Evolutionary conservation across 2,329 filamentous ascomycete genomes (phyloP).

Genomic region (Colletotrichum siamense): DNA sequence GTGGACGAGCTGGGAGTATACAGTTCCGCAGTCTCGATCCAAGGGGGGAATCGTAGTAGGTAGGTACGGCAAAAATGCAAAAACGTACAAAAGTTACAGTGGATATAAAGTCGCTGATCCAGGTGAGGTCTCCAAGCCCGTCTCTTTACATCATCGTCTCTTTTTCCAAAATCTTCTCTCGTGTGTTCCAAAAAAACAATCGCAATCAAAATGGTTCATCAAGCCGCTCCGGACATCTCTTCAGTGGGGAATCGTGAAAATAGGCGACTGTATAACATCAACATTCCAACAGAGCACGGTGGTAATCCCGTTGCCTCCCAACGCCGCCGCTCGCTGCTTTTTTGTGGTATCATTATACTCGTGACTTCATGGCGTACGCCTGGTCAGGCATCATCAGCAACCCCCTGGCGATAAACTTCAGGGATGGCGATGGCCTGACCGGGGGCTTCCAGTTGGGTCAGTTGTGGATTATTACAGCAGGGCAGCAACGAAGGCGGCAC

Average conservation of each 20-base stretch:
- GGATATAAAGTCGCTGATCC: slow-evolving; percentile 17
- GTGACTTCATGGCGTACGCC: slow-evolving; percentile 19
- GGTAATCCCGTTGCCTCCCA: not conserved
- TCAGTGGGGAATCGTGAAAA: slow-evolving; percentile 19
- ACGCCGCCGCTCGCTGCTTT: not conserved
- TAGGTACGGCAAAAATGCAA: not conserved
- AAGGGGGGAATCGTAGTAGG: not conserved
- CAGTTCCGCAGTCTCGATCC: not conserved
- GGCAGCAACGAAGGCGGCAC: slow-evolving; percentile 18
- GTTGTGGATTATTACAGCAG: slow-evolving; percentile 13
- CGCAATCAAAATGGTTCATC: slow-evolving; percentile 5
- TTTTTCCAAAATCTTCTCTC: not conserved
- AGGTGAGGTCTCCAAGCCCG: slow-evolving; percentile 6
- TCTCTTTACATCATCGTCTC: not conserved
- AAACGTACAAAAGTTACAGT: not conserved
- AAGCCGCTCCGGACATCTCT: slow-evolving; percentile 17
- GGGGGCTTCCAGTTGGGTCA: slow-evolving; percentile 19
- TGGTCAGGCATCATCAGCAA: not conserved
- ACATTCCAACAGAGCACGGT: slow-evolving; percentile 22
- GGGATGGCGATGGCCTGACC: not conserved
- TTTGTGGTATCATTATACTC: slow-evolving; percentile 15
- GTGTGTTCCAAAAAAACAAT: not conserved
- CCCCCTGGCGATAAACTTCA: not conserved
- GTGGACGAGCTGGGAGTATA: not conserved
- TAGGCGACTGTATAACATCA: slow-evolving; percentile 11